Base-by-base conservation (phyloP, 768 basidiomycete species). In the Clathrus columnatus region DNA sequence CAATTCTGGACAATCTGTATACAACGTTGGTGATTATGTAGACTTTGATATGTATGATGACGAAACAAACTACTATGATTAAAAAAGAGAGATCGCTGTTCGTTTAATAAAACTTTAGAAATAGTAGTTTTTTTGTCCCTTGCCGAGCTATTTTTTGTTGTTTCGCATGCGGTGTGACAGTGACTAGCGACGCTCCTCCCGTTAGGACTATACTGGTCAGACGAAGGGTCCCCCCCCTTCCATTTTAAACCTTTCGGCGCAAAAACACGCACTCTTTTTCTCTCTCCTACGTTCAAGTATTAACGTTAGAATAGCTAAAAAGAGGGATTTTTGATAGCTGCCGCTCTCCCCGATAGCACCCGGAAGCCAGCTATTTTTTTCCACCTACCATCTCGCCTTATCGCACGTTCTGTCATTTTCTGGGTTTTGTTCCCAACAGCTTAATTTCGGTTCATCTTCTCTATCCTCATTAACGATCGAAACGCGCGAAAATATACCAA, bases 351-450 rank as follows among this genome's bases (percentile, higher is more conserved):
- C 18, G 21, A 44, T 16, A 23, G 42, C 52, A 36, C 27, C 46
- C 42, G n/a, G 45, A 47, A 47, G 48, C 44, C 54, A 45, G 44
- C 8, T 53, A 26, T n/a, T 48, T 45, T 45, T 47, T 17, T 20
- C 11, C 11, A 20, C 26, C n/a, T 57, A 29, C 41, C 51, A 21
- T 47, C 26, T 24, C 21, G 32, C 23, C 32, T 52, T 46, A 50
- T 36, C 28, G 27, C 18, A 11, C 51, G 18, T 28, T 47, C 30
- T n/a, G n/a, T 51, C 32, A 43, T 24, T 28, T 28, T 27, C 24
- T n/a, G n/a, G n/a, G n/a, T n/a, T n/a, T n/a, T n/a, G n/a, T n/a
- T n/a, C n/a, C n/a, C n/a, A n/a, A n/a, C n/a, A n/a, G n/a, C n/a
- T n/a, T n/a, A n/a, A n/a, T n/a, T 44, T 26, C 26, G 43, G 14